Percentiles rank a stretch among this genome's conserved stretches.
Conservation (phyloP, 2,329 filamentous ascomycete species). For the Penicillium rolfsii region DNA sequence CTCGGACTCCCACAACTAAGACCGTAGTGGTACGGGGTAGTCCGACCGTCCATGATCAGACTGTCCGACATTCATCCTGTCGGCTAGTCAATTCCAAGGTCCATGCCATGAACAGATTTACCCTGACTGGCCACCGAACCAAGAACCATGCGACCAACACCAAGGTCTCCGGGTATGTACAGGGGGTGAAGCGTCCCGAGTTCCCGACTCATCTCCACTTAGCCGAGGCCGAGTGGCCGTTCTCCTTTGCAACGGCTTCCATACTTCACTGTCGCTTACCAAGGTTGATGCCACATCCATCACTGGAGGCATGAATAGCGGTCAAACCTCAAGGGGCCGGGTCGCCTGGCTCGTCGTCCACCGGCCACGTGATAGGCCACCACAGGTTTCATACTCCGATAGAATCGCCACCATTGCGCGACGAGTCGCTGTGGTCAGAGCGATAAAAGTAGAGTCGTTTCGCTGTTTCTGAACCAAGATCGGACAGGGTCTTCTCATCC, state of each 20-base stretch:
- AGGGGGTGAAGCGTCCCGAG: background rate
- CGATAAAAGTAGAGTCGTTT: background rate
- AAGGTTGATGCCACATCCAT: background rate
- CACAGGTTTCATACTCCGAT: too few species aligned
- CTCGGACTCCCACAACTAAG: too few species aligned
- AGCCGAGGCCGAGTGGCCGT: background rate
- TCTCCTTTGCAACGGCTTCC: background rate
- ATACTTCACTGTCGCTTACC: background rate
- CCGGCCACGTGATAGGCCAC: background rate
- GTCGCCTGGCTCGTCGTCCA: background rate
- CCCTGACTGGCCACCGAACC: background rate
- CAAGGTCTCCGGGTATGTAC: background rate
- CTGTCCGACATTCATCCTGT: background rate
- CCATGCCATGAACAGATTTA: background rate
- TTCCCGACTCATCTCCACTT: background rate
- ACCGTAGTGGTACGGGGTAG: background rate
- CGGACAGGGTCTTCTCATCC: too few species aligned
- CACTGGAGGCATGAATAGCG: background rate
- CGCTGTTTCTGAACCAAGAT: background rate
- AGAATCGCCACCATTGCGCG: background rate
- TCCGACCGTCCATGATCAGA: background rate
- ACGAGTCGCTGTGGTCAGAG: background rate
- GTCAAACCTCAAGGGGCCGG: background rate
- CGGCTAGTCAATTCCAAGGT: background rate
- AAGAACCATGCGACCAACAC: background rate